Conservation (phyloP, 306 rosid genomes). For the Quercus ilex region DNA sequence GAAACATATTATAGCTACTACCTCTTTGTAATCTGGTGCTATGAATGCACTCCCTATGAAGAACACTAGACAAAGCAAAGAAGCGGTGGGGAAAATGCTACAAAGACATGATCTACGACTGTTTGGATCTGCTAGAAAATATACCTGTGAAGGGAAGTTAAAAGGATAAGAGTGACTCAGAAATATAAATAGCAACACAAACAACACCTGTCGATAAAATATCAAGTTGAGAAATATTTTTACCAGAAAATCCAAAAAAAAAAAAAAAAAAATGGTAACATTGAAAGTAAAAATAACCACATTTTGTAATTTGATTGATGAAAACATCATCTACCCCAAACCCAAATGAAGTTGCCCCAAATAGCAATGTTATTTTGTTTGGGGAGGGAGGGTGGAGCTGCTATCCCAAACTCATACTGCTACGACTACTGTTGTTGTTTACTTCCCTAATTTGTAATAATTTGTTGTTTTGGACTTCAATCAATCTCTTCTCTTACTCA, state of each 20-base stretch:
- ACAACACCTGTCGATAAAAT: not conserved
- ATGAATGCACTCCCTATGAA: conserved; percentile 34
- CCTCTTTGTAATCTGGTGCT: conserved; percentile 52
- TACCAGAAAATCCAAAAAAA: not conserved
- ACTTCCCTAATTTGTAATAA: no score
- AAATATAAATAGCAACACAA: not conserved
- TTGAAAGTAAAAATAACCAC: not conserved
- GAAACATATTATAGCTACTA: conserved; percentile 7
- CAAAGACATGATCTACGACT: conserved; percentile 41
- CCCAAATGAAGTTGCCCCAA: no score
- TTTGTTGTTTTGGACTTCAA: no score
- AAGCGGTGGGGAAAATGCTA: conserved; percentile 46
- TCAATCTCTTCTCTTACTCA: no score
- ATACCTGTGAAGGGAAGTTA: conserved; percentile 35
- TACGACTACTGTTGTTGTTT: no score
- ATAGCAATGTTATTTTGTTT: no score
- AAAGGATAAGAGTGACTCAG: not conserved
- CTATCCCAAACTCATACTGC: no score
- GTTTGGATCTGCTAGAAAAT: conserved; percentile 30
- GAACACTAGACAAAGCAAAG: conserved; percentile 37
- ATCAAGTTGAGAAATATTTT: not conserved
- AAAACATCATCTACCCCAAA: no score
- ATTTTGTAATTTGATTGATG: no score
- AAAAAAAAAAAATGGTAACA: not conserved
- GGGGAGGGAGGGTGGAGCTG: no score